A percentile compares a stretch with the other conserved stretches of the same genome.
Conservation (phyloP, 352 stramenopile genomes). For the Phytophthora pini region DNA sequence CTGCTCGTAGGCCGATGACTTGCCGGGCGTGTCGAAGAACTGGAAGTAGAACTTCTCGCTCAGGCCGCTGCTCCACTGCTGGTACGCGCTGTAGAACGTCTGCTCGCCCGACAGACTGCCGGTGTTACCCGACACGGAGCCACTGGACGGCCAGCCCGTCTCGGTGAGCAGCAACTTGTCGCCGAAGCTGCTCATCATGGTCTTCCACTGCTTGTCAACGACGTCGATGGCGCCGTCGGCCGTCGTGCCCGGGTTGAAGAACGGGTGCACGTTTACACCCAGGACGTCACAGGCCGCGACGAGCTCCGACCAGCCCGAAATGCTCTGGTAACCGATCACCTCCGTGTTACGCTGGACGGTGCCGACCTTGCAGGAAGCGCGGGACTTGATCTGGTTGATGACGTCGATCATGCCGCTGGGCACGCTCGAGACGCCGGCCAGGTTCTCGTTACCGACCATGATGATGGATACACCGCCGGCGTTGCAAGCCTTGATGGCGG, state of each 20-base stretch:
- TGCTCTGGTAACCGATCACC: constrained; percentile 42
- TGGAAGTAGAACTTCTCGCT: constrained; percentile 82
- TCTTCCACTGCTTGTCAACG: constrained; percentile 61
- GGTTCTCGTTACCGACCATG: constrained; percentile 80
- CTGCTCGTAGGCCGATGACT: constrained; percentile 50
- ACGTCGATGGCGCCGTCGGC: constrained; percentile 48
- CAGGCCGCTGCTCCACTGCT: constrained; percentile 57
- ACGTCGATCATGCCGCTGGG: constrained; percentile 52
- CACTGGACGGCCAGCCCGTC: constrained; percentile 57
- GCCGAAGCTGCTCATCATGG: constrained; percentile 47
- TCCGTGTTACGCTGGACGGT: constrained; percentile 76
- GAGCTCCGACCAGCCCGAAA: constrained; percentile 47
- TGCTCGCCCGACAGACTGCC: constrained; percentile 42
- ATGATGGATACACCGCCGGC: constrained; percentile 57
- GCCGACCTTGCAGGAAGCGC: constrained; percentile 64
- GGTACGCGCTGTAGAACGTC: constrained; percentile 66
- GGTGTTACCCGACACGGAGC: constrained; percentile 42
- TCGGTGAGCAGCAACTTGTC: constrained; percentile 64
- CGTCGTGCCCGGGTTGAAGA: constrained; percentile 52
- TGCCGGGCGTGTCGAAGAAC: constrained; percentile 72
- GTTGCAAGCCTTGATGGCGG: constrained; percentile 50
- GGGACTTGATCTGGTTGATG: constrained; percentile 57
- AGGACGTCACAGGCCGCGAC: constrained; percentile 52
- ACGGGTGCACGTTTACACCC: constrained; percentile 68
- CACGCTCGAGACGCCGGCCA: constrained; percentile 36